Conservation (phyloP, 805 yeast species). For the Starmerella stigmatis region DNA sequence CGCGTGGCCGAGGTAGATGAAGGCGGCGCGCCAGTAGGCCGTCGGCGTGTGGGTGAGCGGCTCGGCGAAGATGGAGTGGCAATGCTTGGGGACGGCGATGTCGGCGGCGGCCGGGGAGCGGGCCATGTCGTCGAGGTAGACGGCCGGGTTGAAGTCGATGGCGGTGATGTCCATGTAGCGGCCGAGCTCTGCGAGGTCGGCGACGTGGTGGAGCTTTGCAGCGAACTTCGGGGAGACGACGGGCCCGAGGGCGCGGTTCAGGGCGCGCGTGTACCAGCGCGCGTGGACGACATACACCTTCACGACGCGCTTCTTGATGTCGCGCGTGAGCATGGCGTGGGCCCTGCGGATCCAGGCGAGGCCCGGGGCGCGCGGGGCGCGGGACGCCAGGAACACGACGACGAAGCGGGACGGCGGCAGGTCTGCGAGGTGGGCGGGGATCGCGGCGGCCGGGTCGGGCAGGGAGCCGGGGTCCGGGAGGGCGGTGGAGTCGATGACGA, state of each 20-base stretch:
- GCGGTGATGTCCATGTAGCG: slow-evolving; percentile 60
- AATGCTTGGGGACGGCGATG: slow-evolving; percentile 41
- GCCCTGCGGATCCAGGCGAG: slow-evolving; percentile 67
- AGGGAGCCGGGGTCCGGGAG: slow-evolving; percentile 37
- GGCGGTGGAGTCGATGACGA: slow-evolving; percentile 72
- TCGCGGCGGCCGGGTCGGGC: slow-evolving; percentile 40
- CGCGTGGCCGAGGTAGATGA: slow-evolving; percentile 18
- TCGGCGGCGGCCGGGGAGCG: slow-evolving; percentile 27
- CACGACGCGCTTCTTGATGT: slow-evolving; percentile 42
- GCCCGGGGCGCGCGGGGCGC: slow-evolving; percentile 45
- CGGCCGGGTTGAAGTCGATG: slow-evolving; percentile 62
- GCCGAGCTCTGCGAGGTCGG: slow-evolving; percentile 45
- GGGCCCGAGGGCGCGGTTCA: slow-evolving; percentile 42
- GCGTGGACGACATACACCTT: slow-evolving; percentile 79
- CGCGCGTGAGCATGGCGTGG: slow-evolving; percentile 48
- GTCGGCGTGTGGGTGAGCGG: slow-evolving; percentile 20
- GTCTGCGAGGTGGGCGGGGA: slow-evolving; percentile 43
- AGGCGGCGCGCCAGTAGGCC: slow-evolving; percentile 27
- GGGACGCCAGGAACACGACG: slow-evolving; percentile 70
- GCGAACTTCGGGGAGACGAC: slow-evolving; percentile 43
- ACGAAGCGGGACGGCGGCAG: slow-evolving; percentile 56
- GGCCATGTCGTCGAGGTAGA: slow-evolving; percentile 57
- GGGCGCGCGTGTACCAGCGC: slow-evolving; percentile 74
- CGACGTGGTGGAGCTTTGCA: slow-evolving; percentile 38
- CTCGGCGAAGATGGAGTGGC: slow-evolving; percentile 29